phyloP scores from a whole-genome alignment of 1,284 basidiomycete species.

The Cryptococcus depauperatus region DNA sequence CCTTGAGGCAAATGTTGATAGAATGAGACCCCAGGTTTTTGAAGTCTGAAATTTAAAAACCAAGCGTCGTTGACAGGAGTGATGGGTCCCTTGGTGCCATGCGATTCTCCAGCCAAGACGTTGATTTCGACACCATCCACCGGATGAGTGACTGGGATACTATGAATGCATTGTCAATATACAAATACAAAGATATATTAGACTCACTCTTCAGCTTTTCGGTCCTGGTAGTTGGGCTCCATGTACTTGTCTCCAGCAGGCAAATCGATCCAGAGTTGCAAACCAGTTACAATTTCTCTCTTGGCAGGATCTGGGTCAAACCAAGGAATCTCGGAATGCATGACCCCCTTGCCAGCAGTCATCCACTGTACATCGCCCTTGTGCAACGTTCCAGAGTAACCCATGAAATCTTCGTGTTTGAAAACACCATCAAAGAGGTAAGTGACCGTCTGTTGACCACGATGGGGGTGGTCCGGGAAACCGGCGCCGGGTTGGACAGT shows the following conservation, averaged over 20 bases:
- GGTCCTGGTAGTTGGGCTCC: constrained; percentile 50
- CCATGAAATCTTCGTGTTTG: constrained; percentile 85
- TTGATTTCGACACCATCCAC: constrained; percentile 66
- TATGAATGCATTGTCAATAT: constrained; percentile 27
- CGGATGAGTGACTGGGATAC: constrained; percentile 66
- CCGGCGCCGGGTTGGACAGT: constrained; percentile 48
- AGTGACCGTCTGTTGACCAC: constrained; percentile 67
- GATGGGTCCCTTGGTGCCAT: constrained; percentile 60
- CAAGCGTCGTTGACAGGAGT: constrained; percentile 84
- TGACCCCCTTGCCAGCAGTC: constrained; percentile 63
- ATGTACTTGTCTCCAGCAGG: constrained; percentile 81
- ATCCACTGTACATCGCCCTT: constrained; percentile 94
- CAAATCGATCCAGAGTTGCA: constrained; percentile 92
- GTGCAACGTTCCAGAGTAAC: constrained; percentile 60
- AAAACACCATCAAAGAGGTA: constrained; percentile 67
- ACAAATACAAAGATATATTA: not conserved
- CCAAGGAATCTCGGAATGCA: constrained; percentile 84
- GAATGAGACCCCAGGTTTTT: constrained; percentile 55
- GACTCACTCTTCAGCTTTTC: constrained; percentile 47
- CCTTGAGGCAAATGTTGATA: constrained; percentile 78
- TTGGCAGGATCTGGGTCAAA: constrained; percentile 58
- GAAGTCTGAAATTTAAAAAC: constrained; percentile 77
- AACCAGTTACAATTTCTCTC: constrained; percentile 48
- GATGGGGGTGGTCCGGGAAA: constrained; percentile 47
- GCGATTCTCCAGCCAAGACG: constrained; percentile 78